phyloP scores from a whole-genome alignment of 1,284 basidiomycete species.

The Sphaerobolus stellatus region DNA sequence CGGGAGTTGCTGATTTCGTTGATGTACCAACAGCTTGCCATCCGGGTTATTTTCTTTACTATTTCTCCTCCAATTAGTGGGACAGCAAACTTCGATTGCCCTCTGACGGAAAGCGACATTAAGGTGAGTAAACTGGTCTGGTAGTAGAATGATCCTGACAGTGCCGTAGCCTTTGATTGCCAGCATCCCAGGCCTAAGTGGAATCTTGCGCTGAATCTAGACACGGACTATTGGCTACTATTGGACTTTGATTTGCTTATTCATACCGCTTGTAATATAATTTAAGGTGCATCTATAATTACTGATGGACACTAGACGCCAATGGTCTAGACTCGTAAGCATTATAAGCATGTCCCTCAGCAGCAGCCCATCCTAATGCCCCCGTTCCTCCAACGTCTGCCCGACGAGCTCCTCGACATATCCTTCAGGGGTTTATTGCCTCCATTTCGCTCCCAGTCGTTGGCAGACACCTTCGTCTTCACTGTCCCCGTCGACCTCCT shows the following conservation, averaged over 20 bases:
- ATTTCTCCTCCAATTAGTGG: constrained; percentile 71
- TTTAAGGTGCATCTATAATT: too few relatives aligned
- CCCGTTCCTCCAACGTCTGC: constrained; percentile 4
- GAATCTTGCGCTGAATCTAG: background rate
- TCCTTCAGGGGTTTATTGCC: constrained; percentile 5
- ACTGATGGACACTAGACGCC: too few relatives aligned
- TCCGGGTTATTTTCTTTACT: constrained; percentile 65
- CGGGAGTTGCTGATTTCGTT: constrained; percentile 24
- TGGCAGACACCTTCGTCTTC: constrained; percentile 11
- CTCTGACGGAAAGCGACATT: constrained; percentile 38
- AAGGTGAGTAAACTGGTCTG: background rate
- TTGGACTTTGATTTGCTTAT: too few relatives aligned
- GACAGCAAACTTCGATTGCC: constrained; percentile 67
- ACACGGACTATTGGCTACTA: too few relatives aligned
- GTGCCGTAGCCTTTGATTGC: constrained; percentile 4
- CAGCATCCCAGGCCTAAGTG: constrained; percentile 1
- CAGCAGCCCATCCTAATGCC: too few relatives aligned
- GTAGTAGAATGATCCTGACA: background rate
- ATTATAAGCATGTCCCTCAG: too few relatives aligned
- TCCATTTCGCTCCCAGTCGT: constrained; percentile 8
- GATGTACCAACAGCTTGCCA: constrained; percentile 44
- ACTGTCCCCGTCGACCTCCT: constrained; percentile 7
- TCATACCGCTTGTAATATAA: too few relatives aligned
- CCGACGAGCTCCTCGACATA: constrained; percentile 12
- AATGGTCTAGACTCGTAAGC: too few relatives aligned